Evolutionary conservation across 2,329 filamentous ascomycete genomes (phyloP), one percentile per base, ranked within the genome.

Genomic region (Orbilia ellipsospora): DNA sequence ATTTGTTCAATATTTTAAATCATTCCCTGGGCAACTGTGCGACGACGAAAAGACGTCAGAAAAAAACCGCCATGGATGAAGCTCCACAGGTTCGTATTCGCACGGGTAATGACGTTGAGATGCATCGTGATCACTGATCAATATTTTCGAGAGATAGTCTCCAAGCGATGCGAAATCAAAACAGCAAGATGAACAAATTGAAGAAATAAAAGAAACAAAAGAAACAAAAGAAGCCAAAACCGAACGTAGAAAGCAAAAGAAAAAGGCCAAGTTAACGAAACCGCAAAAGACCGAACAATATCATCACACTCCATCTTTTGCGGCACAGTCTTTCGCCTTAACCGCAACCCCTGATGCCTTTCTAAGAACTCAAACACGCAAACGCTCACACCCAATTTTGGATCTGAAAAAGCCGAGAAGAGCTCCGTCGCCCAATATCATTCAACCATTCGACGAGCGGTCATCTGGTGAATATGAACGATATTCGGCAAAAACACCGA

Each of bases 391-490:
- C 20, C 72, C 64, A 13, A 23, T 61, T 10, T 45, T 69, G 45
- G 72, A 75, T n/a, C 44, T 52, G 42, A 23, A 52, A 44, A 75
- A 56, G 42, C 15, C 57, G 5, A 40, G 72, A 56, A 51, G 64
- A 13, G 28, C 13, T n/a, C 48, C 31, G n/a, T 23, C 64, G 2
- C 52, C 72, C 5, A 48, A 52, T 51, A 55, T 61, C 23, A 20
- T 68, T 18, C 64, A 75, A 51, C 59, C 52, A 4, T 60, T 64
- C 23, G 72, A 75, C 28, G 70, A 74, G 18, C 54, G 70, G 16
- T 69, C 64, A 31, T 75, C 72, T 15, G 64, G 72, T 10, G 72
- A 75, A 52, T 75, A 69, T n/a, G 72, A 75, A 16, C 72, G 72
- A 56, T 56, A n/a, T 52, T 50, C 64, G 1, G 6, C 68, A 13